phyloP scores from a whole-genome alignment of 176 grass and related monocot species.

The Ampelocalamus luodianensis region DNA sequence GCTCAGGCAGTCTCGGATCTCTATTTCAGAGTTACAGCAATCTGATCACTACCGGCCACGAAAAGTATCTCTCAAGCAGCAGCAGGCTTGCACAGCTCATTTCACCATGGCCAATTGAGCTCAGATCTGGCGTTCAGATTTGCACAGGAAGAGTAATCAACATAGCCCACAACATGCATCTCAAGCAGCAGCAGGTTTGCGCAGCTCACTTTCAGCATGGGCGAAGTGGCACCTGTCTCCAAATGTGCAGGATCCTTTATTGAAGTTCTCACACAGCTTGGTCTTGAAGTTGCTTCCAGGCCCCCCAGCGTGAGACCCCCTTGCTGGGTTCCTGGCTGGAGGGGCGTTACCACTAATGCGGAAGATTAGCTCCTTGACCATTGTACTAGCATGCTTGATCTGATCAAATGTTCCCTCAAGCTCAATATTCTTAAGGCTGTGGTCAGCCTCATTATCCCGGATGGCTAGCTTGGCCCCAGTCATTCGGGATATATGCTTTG shows the following conservation, averaged over 20 bases:
- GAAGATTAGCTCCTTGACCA: slow-evolving; percentile 90
- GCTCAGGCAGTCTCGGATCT: neutral
- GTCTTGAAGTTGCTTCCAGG: slow-evolving; percentile 81
- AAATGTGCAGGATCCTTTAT: slow-evolving; percentile 82
- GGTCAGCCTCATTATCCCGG: slow-evolving; percentile 78
- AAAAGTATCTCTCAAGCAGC: slow-evolving; percentile 5
- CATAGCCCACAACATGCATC: slow-evolving; percentile 13
- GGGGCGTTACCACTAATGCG: slow-evolving; percentile 58
- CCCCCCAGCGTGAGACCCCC: slow-evolving; percentile 39
- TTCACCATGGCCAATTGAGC: neutral
- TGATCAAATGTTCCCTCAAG: slow-evolving; percentile 95
- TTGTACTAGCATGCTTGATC: slow-evolving; percentile 85
- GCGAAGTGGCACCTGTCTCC: slow-evolving; percentile 92
- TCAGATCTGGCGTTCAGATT: slow-evolving; percentile 13
- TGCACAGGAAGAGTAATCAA: neutral
- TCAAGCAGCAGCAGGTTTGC: slow-evolving; percentile 55
- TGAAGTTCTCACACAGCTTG: slow-evolving; percentile 96
- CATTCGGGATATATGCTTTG: slow-evolving; percentile 83
- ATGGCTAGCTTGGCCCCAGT: slow-evolving; percentile 90
- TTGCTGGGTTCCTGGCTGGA: slow-evolving; percentile 48
- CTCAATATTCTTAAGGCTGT: slow-evolving; percentile 85
- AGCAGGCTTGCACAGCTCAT: slow-evolving; percentile 14
- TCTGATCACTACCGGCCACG: slow-evolving; percentile 13
- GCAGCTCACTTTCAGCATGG: slow-evolving; percentile 72
- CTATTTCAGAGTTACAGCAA: slow-evolving; percentile 39